Percentiles rank a stretch among this genome's conserved stretches.
Evolutionary conservation across 163 green algal genomes (phyloP).

Genomic region (Scenedesmus sp.): DNA sequence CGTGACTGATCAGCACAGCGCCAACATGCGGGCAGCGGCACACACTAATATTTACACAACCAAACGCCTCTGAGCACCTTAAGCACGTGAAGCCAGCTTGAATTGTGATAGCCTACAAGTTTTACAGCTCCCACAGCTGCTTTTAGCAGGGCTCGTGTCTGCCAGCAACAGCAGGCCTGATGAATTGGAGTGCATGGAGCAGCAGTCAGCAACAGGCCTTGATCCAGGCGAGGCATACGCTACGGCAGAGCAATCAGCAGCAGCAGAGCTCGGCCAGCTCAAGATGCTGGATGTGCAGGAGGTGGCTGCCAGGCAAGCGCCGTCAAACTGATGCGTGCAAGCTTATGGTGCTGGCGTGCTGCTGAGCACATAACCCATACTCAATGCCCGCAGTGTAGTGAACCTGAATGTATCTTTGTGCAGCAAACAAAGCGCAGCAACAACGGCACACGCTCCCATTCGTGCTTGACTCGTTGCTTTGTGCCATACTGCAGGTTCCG

Average conservation of each 20-base stretch:
- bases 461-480: too few relatives aligned
- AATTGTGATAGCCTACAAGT: neutral
- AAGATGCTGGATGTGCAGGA: slow-evolving; percentile 30
- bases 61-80: too few relatives aligned
- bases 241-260: slow-evolving; percentile 23
- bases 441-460: too few relatives aligned
- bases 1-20: too few relatives aligned
- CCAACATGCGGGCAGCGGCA: too few relatives aligned
- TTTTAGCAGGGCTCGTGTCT: neutral
- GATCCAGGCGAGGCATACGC: neutral
- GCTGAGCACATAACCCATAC: too few relatives aligned
- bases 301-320: slow-evolving; percentile 2
- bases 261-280: neutral
- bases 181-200: neutral
- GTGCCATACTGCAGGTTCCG: slow-evolving; percentile 16
- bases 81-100: neutral
- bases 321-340: too few relatives aligned
- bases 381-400: too few relatives aligned
- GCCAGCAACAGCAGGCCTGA: neutral
- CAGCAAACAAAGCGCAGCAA: too few relatives aligned
- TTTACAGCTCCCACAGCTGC: neutral
- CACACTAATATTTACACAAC: too few relatives aligned
- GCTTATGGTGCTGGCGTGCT: too few relatives aligned
- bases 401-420: too few relatives aligned
- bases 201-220: neutral